Evolutionary conservation across 2,329 filamentous ascomycete species (phyloP).

Genomic region (Cercospora sp.): DNA sequence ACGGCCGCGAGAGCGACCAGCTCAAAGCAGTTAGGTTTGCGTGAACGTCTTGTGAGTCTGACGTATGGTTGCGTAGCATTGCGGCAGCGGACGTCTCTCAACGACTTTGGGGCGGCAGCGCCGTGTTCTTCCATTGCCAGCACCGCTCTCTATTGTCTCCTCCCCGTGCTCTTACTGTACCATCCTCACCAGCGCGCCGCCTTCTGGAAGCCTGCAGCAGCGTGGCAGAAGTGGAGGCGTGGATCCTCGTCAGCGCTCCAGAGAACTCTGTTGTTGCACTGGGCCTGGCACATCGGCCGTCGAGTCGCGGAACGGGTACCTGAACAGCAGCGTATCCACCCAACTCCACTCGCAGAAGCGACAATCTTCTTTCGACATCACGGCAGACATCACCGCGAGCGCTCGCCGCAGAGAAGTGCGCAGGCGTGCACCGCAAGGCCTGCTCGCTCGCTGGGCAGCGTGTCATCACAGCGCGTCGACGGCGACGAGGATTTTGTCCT

Average conservation of each 20-base stretch:
- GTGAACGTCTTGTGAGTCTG: not conserved
- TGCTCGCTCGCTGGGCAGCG: not conserved
- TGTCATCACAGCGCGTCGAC: constrained; percentile 1
- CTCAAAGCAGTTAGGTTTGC: constrained; percentile 7
- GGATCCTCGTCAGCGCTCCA: not conserved
- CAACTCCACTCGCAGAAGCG: constrained; percentile 12
- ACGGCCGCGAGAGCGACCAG: not conserved
- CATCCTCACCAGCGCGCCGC: not conserved
- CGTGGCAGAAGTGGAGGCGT: constrained; percentile 7
- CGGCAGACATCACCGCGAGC: not conserved
- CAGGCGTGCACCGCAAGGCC: not conserved
- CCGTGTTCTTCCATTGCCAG: not conserved
- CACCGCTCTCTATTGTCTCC: not conserved
- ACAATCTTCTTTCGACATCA: constrained; percentile 14
- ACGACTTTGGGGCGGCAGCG: not conserved
- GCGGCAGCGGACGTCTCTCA: constrained; percentile 4
- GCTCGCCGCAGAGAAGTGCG: not conserved
- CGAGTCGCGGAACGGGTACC: constrained; percentile 10
- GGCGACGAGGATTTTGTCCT: not conserved
- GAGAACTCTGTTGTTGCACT: constrained; percentile 13
- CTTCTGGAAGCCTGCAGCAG: not conserved
- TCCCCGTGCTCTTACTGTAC: not conserved
- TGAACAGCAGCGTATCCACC: constrained; percentile 12
- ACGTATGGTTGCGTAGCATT: constrained; percentile 9
- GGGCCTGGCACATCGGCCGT: not conserved